phyloP scores from a whole-genome alignment of 2,329 filamentous ascomycete genomes.

The Xylaria hypoxylon region DNA sequence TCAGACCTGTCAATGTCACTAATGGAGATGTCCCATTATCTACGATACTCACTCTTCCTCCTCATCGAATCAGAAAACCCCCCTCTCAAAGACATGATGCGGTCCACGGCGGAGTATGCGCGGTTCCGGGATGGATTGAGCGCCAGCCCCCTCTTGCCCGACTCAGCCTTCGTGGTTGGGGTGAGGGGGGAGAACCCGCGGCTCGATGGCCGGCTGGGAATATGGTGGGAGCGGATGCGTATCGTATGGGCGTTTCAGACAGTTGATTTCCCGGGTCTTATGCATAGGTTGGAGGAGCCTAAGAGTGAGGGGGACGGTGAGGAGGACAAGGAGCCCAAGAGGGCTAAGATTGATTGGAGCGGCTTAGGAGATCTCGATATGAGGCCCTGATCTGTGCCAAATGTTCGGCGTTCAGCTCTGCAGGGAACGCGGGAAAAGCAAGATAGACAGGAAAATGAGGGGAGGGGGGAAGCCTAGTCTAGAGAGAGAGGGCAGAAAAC shows the following conservation, averaged over 20 bases:
- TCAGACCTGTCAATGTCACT: neutral
- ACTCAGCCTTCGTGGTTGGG: neutral
- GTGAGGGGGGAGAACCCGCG: neutral
- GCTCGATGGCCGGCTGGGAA: neutral
- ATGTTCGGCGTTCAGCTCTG: too few relatives aligned
- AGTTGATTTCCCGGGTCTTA: neutral
- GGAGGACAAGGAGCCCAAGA: too few relatives aligned
- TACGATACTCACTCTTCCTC: constrained; percentile 7
- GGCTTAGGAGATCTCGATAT: too few relatives aligned
- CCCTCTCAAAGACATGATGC: neutral
- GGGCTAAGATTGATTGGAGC: too few relatives aligned
- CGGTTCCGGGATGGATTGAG: constrained; percentile 9
- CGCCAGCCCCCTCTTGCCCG: neutral
- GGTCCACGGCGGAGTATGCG: neutral
- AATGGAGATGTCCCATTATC: neutral
- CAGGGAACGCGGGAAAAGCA: too few relatives aligned
- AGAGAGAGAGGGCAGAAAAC: too few relatives aligned
- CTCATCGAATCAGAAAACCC: constrained; percentile 7
- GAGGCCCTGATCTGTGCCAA: too few relatives aligned
- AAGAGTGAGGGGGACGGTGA: too few relatives aligned
- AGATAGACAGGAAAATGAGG: too few relatives aligned
- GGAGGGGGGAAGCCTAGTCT: too few relatives aligned
- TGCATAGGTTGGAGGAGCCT: neutral
- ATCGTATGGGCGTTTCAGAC: neutral
- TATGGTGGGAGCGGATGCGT: neutral